These are phyloP conservation scores for Aspergillus thermomutatus DNA, from an alignment of 2,329 filamentous ascomycete species.

Conservation along the genomic window DNA sequence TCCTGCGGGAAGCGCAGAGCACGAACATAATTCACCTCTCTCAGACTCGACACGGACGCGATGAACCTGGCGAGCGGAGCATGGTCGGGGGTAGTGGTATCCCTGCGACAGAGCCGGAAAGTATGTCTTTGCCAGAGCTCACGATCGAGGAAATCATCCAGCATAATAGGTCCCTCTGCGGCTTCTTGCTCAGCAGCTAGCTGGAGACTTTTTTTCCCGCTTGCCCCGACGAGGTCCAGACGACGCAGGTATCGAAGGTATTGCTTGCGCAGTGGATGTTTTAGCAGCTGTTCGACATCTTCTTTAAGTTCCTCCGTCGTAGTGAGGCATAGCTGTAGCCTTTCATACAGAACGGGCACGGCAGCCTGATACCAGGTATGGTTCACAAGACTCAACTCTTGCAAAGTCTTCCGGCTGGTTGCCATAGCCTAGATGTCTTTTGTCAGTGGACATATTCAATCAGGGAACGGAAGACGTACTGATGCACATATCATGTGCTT, in stretches of 20 bases:
- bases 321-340: neutral
- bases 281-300: neutral
- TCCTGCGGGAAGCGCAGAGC: neutral
- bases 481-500: neutral
- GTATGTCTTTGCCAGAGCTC: neutral
- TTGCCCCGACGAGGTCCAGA: neutral
- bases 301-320: neutral
- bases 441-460: neutral
- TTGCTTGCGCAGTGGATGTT: neutral
- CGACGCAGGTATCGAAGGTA: neutral
- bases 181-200: neutral
- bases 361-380: neutral
- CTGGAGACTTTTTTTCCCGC: neutral
- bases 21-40: neutral
- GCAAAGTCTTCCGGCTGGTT: neutral
- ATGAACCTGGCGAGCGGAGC: neutral
- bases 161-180: neutral
- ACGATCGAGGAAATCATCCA: neutral
- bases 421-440: neutral
- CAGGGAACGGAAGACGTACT: neutral
- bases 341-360: neutral
- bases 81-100: neutral
- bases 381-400: neutral
- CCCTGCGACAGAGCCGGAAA: neutral
- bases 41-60: neutral